Conservation (phyloP, 129 eudicot species). For the Pseudognaphalium luteoalbum region DNA sequence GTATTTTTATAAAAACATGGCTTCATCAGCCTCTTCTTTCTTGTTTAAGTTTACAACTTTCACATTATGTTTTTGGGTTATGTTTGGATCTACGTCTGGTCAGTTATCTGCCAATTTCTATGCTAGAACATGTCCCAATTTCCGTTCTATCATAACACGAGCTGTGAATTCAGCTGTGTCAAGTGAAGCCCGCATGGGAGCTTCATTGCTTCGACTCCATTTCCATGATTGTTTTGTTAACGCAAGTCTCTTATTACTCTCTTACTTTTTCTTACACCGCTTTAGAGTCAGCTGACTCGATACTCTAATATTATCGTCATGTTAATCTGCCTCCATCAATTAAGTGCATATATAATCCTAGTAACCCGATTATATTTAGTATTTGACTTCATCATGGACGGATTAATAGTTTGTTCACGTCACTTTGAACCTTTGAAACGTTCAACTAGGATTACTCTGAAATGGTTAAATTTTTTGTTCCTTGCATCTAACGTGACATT, state of each 20-base stretch:
- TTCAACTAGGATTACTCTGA: background rate
- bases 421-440: background rate
- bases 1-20: conserved; percentile 7
- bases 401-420: background rate
- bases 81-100: conserved; percentile 28
- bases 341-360: no score
- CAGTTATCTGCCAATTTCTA: conserved; percentile 38
- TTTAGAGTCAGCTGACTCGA: no score
- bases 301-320: no score
- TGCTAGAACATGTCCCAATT: conserved; percentile 37
- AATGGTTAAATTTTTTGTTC: background rate
- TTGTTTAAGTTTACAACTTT: conserved; percentile 9
- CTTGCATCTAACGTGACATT: background rate
- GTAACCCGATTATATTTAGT: no score
- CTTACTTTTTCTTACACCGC: background rate
- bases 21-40: conserved; percentile 13
- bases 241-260: conserved; percentile 27
- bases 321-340: no score
- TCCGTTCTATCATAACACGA: conserved; percentile 26
- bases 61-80: conserved; percentile 22
- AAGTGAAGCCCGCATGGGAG: conserved; percentile 53
- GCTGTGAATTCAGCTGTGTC: conserved; percentile 39
- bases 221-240: conserved; percentile 59
- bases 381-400: no score
- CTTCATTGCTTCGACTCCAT: conserved; percentile 55